Base-by-base conservation (phyloP, 2,329 filamentous ascomycete species). In the Sarocladium brachiariae region DNA sequence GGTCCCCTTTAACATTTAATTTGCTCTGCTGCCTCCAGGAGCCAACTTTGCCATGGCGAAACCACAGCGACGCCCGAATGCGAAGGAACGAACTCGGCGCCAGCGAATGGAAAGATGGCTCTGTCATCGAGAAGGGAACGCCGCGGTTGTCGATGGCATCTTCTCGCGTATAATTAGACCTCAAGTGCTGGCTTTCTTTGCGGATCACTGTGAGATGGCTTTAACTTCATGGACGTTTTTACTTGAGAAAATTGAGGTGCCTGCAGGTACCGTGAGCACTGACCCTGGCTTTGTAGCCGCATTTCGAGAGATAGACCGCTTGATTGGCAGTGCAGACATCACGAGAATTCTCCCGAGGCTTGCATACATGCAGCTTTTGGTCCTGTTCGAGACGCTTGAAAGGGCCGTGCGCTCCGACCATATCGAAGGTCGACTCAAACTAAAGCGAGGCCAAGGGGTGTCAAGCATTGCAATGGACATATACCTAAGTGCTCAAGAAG, bases 101-200 rank as follows among this genome's bases (percentile, higher is more conserved):
- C 34, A n/a, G 34, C 34, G 34, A 37, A 37, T 16, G 34, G 34
- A 37, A 18, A 37, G 34, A 37, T 37, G 34, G 34, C 34, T 18
- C 34, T 37, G 34, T 37, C 34, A 37, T 37, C 34, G 34, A 37
- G 34, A 37, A 37, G 34, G 34, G 34, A 37, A 37, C 34, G 34
- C 16, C 34, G 34, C 34, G 34, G 34, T 37, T 37, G 34, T 37
- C 34, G 34, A 37, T 37, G 34, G 34, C 34, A 37, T 37, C 34
- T 37, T 6, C 34, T 37, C 34, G 34, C 34, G 34, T 37, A 37
- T 37, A 37, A 37, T 37, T 37, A 37, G 34, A 37, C 34, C 34
- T 37, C 34, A 37, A 37, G 34, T 37, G 34, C 34, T 35, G 33
- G 33, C 33, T 35, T 35, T 35, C 33, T 35, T 35, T 35, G 14